A percentile compares a stretch with the other conserved stretches of the same genome.
phyloP scores from a whole-genome alignment of 768 basidiomycete species.

The Clitopilus hobsonii region DNA sequence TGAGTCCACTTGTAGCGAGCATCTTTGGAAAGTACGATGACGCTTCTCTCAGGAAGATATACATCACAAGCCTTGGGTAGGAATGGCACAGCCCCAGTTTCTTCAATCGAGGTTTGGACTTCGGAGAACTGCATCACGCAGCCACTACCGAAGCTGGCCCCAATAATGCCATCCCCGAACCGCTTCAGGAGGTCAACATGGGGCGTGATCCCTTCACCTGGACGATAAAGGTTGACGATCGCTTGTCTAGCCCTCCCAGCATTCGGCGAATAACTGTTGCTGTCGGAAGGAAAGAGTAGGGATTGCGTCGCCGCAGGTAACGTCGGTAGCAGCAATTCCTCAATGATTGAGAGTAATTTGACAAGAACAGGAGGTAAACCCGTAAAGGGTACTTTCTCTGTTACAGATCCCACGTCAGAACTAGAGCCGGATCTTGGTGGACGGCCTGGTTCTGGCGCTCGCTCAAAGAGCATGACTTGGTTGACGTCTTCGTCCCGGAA shows the following conservation, averaged over 20 bases:
- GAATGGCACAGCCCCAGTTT: neutral
- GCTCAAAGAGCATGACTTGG: constrained; percentile 86
- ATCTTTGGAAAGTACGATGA: constrained; percentile 74
- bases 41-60: constrained; percentile 71
- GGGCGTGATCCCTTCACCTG: constrained; percentile 85
- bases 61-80: constrained; percentile 35
- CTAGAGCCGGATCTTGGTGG: too few relatives aligned
- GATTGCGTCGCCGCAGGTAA: constrained; percentile 46
- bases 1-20: constrained; percentile 88
- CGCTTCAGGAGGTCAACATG: constrained; percentile 84
- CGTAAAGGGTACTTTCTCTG: constrained; percentile 15
- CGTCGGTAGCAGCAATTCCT: constrained; percentile 39
- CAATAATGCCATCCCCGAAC: constrained; percentile 88
- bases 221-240: constrained; percentile 85
- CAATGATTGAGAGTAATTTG: constrained; percentile 47
- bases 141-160: constrained; percentile 76
- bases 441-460: constrained; percentile 22
- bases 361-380: constrained; percentile 56
- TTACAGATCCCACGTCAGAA: too few relatives aligned
- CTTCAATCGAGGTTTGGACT: constrained; percentile 6
- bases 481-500: constrained; percentile 51
- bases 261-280: constrained; percentile 25
- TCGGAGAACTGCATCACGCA: constrained; percentile 77
- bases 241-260: constrained; percentile 50
- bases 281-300: constrained; percentile 54